A percentile compares a stretch with the other conserved stretches of the same genome.
Conservation (phyloP, 345 rosid genomes). For the Litchi chinensis region DNA sequence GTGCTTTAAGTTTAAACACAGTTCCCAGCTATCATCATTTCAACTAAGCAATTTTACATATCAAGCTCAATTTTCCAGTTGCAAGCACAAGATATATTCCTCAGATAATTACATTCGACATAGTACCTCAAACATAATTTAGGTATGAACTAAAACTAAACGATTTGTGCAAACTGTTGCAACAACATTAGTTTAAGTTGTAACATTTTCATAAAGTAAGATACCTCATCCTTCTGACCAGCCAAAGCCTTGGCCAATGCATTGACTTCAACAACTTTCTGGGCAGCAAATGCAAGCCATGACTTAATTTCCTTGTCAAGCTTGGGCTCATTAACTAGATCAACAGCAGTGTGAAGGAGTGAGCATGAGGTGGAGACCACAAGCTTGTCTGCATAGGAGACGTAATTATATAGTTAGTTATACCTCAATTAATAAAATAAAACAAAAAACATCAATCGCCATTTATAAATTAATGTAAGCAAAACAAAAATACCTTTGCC, state of each 20-base stretch:
- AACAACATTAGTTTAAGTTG: background rate
- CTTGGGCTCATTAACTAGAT: conserved; percentile 86
- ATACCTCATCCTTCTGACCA: conserved; percentile 85
- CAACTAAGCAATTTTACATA: background rate
- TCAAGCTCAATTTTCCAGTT: background rate
- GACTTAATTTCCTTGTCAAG: conserved; percentile 86
- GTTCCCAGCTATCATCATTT: background rate
- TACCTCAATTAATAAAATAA: background rate
- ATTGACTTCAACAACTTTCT: conserved; percentile 91
- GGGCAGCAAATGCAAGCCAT: conserved; percentile 99
- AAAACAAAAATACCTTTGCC: conserved; percentile 68
- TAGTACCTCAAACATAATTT: background rate
- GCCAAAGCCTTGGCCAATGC: conserved; percentile 91
- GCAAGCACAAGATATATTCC: background rate
- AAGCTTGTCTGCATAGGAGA: conserved; percentile 63
- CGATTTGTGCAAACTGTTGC: background rate
- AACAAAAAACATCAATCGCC: background rate
- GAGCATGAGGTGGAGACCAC: conserved; percentile 98
- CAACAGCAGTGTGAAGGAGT: conserved; percentile 96
- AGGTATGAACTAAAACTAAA: background rate
- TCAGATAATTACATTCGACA: background rate
- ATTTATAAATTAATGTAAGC: background rate
- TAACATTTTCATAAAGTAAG: background rate
- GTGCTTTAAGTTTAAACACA: background rate
- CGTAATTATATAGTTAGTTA: background rate